Evolutionary conservation across 192 early-diverging fungal genomes (phyloP), one percentile per base, ranked within the genome.

Genomic region (Backusella parvicylindrica): DNA sequence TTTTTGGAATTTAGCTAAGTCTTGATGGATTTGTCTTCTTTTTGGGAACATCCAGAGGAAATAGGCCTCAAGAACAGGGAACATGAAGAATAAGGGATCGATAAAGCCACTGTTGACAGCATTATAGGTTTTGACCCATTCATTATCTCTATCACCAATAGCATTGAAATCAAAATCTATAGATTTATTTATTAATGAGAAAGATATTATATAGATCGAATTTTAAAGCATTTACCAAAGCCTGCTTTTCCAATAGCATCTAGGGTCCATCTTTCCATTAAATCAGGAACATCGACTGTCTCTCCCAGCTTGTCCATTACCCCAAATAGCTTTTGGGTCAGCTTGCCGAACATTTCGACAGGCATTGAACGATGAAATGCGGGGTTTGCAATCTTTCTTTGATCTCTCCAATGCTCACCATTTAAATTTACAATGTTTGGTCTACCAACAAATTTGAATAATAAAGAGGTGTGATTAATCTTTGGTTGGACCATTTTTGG

Each of bases 301-400:
- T 18, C 9, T 69, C 26, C 35, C 18, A 3, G n/a, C 36, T 12
- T 9, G 1, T 70, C 75, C 36, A 81, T 74, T 6, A 35, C 53
- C n/a, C 32, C 33, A 50, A 81, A 73, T 35, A 81, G 11, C 0
- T 30, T 72, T 33, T 76, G 67, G 3, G 71, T 74, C 26, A 77
- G 11, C 7, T 37, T 15, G 6, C 75, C 72, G 65, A 81, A 81
- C 5, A 76, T 26, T n/a, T 70, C 53, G 2, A 74, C 71, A 31
- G 75, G 79, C 65, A 81, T 73, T 11, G 79, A 72, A 30, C 75
- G 66, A 50, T 77, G 68, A 38, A 81, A 81, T 40, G 72, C 79
- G 65, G 75, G 75, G 74, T 77, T 74, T 38, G 65, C 71, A 28
- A 78, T 69, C 66, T 78, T 43, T 21, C 26, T 32, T 43, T 60